These are phyloP conservation scores for Aurifilum marmelostoma DNA, from an alignment of 2,329 filamentous ascomycete genomes.

Conservation along the genomic window DNA sequence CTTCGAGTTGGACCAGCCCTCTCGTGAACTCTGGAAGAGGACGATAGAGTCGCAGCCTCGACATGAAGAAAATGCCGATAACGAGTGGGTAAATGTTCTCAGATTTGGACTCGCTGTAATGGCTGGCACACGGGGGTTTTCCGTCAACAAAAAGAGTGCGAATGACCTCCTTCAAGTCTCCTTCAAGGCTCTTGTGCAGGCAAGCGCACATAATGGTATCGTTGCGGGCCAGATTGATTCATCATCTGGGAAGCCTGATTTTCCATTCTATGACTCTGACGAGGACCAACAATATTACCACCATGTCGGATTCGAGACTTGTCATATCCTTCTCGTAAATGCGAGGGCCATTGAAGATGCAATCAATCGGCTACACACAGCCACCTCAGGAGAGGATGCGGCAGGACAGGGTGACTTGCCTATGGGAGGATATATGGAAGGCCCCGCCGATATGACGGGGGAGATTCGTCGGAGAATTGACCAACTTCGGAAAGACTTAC, in stretches of 20 bases:
- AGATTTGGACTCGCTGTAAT: constrained; percentile 24
- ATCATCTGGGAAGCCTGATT: not conserved
- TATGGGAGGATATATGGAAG: not conserved
- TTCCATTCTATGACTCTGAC: not conserved
- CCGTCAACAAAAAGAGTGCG: not conserved
- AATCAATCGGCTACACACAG: not conserved
- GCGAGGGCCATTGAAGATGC: not conserved
- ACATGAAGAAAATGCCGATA: constrained; percentile 23
- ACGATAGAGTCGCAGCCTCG: constrained; percentile 25
- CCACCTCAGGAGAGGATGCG: not conserved
- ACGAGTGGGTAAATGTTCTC: constrained; percentile 26
- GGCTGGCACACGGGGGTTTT: not conserved
- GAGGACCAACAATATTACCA: constrained; percentile 7
- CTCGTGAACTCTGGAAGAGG: constrained; percentile 25
- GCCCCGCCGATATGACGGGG: not conserved
- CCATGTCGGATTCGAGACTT: constrained; percentile 11
- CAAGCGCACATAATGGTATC: constrained; percentile 1
- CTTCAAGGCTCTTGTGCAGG: not conserved
- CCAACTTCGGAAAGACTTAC: not conserved
- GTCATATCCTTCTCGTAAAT: constrained; percentile 13
- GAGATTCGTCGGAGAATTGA: not conserved
- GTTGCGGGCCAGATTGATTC: not conserved
- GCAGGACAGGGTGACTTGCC: not conserved
- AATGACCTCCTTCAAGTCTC: not conserved
- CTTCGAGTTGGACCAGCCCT: not conserved